Evolutionary conservation across 2,329 filamentous ascomycete species (phyloP), one percentile per base, ranked within the genome.

Genomic region (Hirsutella thompsonii): DNA sequence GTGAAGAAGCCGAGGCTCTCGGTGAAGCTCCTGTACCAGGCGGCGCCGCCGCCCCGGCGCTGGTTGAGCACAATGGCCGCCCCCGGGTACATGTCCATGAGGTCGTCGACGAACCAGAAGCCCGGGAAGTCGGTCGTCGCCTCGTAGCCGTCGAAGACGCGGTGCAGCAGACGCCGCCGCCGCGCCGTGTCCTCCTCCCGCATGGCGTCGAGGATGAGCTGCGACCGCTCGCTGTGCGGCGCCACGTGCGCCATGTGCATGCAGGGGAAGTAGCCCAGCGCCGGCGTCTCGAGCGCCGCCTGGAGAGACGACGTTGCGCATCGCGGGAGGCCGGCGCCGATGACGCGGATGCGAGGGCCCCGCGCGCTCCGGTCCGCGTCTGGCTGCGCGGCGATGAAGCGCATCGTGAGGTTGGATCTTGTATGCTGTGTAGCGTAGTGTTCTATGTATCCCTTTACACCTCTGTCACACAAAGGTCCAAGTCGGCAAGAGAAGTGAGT

Each of bases 1-100:
- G 44, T 48, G 39, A 59, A 55, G 46, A 59, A 61, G 8, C 45
- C 32, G 10, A 61, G 43, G 39, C 48, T 55, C 0, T 48, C 45
- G 10, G 34, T 10, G 1, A 54, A 44, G 13, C 56, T 61, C 19
- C 38, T 44, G 1, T 50, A 47, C 58, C 58, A 62, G 4, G 37
- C 32, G 1, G 45, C 41, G 5, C 45, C 43, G 10, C 49, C 46
- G 20, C 50, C 47, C 1, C 49, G 44, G 10, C 57, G 54, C 14
- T 50, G 47, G 13, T 63, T 63, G 2, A 63, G 42, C 0, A 63
- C 46, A 4, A 63, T 38, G 1, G 49, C 45, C 1, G 56, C 56
- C 3, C 61, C 55, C 0, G 59, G 59, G 6, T 59, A 63, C 48
- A 60, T 55, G 23, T 64, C 61, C 56, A 63, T 61, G 29, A 64